Evolutionary conservation across 2,329 filamentous ascomycete genomes (phyloP).

Genomic region (Onygenales sp.): DNA sequence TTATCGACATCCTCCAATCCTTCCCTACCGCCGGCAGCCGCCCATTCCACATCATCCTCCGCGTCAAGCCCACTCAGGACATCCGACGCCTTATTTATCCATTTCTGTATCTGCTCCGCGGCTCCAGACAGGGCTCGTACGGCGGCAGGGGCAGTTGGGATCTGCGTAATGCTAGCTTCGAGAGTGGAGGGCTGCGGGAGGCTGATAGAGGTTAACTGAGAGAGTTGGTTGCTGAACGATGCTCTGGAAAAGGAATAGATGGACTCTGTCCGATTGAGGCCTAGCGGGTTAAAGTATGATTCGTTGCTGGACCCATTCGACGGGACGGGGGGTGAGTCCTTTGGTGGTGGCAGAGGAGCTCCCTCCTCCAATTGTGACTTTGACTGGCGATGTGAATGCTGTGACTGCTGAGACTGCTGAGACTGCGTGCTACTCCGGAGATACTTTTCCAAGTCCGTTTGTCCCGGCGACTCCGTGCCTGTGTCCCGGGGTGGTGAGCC

Average conservation of each 20-base stretch:
- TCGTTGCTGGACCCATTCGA: constrained; percentile 23
- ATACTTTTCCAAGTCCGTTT: constrained; percentile 34
- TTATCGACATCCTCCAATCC: constrained; percentile 48
- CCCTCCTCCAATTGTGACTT: constrained; percentile 13
- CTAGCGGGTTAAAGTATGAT: constrained; percentile 35
- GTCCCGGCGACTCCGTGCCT: constrained; percentile 13
- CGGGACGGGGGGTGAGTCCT: constrained; percentile 20
- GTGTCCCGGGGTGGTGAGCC: not conserved
- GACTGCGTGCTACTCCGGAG: constrained; percentile 26
- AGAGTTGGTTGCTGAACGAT: constrained; percentile 87
- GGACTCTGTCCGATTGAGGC: constrained; percentile 61
- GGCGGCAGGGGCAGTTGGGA: constrained; percentile 76
- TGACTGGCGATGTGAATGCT: constrained; percentile 3
- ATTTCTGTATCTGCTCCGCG: constrained; percentile 83
- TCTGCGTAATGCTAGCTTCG: constrained; percentile 71
- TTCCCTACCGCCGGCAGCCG: constrained; percentile 64
- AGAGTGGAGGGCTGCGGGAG: constrained; percentile 78
- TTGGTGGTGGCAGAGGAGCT: constrained; percentile 24
- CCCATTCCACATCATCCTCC: constrained; percentile 97
- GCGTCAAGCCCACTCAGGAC: constrained; percentile 83
- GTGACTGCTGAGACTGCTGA: constrained; percentile 1
- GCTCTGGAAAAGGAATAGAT: constrained; percentile 88
- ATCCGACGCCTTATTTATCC: constrained; percentile 87
- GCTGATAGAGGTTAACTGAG: constrained; percentile 81
- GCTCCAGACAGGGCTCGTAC: constrained; percentile 74